Base-by-base conservation (phyloP, 352 stramenopile genomes). In the Phytophthora ramorum region DNA sequence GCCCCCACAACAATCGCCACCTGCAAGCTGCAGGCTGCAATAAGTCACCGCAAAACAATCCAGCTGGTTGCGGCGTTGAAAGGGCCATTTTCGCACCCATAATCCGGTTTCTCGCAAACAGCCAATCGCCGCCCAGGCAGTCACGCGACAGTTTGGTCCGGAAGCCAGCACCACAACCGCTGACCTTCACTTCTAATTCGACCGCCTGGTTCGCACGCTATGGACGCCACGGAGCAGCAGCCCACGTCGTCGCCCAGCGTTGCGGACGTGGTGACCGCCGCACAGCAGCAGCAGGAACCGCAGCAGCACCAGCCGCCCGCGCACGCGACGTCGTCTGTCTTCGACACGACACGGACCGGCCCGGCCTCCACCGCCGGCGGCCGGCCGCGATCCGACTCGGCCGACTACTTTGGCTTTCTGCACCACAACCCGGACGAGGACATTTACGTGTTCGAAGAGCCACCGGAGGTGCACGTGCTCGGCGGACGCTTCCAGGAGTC, bases 361-460 rank as follows among this genome's bases (percentile, higher is more conserved):
- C 81, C 81, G 16, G 69, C 20, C 54, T 63, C 59, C 35, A 60
- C 63, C 19, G 58, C 41, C 7, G 56, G 44, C 43, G 63, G 51
- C 16, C 65, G 57, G 22, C 63, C 43, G 46, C 69, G 64, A 22
- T 48, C 57, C 19, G 66, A 75, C 40, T 71, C 71, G 34, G 62
- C 48, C 19, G 69, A 83, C 55, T 69, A 83, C 46, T 84, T 82
- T 46, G 66, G 68, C 24, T 83, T 85, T 63, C 77, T 88, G 34
- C 77, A 85, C 53, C 73, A 75, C 60, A 75, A 90, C 52, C 50
- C 74, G 12, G 84, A 91, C 56, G 77, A 79, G 12, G 78, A 94
- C 63, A 87, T 94, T 41, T 73, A 85, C 41, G 82, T 94, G 66
- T 94, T 94, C 70, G 75, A 90, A 5, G 81, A 92, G 48, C 59